These are phyloP conservation scores for Saccharomycopsis javanensis DNA, from an alignment of 805 yeast genomes.

Conservation along the genomic window DNA sequence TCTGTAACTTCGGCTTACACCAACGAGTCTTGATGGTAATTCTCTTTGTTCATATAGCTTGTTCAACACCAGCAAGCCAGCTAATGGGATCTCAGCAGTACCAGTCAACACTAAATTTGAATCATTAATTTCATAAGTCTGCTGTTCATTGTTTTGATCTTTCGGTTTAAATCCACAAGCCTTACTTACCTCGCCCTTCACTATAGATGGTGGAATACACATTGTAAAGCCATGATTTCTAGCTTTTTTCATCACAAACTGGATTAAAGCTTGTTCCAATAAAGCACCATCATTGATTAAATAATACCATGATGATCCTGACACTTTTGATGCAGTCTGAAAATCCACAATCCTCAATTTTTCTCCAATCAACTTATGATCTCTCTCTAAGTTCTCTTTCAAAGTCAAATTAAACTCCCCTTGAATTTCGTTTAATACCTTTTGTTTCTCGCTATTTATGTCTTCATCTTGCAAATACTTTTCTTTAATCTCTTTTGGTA, in stretches of 20 bases:
- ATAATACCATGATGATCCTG: constrained; percentile 84
- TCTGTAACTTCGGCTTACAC: constrained; percentile 77
- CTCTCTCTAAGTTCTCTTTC: constrained; percentile 26
- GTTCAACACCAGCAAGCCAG: constrained; percentile 56
- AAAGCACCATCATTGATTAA: constrained; percentile 76
- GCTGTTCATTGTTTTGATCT: constrained; percentile 78
- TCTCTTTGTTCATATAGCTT: constrained; percentile 32
- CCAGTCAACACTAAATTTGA: constrained; percentile 61
- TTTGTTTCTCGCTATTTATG: constrained; percentile 8
- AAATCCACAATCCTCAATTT: constrained; percentile 62
- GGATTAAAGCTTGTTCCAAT: constrained; percentile 82
- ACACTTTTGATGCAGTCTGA: constrained; percentile 56
- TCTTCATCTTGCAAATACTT: background rate
- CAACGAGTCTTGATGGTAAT: constrained; percentile 57
- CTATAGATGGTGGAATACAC: constrained; percentile 80
- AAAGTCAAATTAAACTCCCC: constrained; percentile 16
- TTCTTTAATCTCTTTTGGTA: constrained; percentile 22
- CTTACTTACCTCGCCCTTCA: constrained; percentile 59
- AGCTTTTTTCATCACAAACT: constrained; percentile 64
- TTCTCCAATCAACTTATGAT: constrained; percentile 67
- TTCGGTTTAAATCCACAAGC: constrained; percentile 96
- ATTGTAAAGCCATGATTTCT: constrained; percentile 55
- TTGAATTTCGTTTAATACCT: background rate
- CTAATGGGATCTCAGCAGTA: constrained; percentile 92
- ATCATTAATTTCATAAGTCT: constrained; percentile 59